Conservation (phyloP, 108 stramenopile species). For the Nitzschia palea region DNA sequence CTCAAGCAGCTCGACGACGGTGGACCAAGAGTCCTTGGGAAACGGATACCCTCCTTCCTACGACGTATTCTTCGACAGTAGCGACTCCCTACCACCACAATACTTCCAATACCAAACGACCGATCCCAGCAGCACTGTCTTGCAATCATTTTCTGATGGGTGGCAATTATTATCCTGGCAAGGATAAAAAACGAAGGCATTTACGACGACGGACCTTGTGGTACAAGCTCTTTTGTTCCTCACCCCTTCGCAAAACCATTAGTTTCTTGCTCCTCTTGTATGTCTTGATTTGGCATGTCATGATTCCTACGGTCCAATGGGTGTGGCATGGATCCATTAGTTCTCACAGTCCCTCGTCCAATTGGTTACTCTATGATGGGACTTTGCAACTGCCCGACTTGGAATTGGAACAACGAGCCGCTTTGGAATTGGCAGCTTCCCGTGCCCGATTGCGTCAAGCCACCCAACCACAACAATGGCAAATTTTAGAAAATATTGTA, state of each 20-base stretch:
- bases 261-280: constrained; percentile 20
- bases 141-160: constrained; percentile 68
- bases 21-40: constrained; percentile 12
- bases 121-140: not conserved
- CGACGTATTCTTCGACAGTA: constrained; percentile 20
- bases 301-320: constrained; percentile 15
- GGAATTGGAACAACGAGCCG: constrained; percentile 1
- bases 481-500: constrained; percentile 26
- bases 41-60: constrained; percentile 27
- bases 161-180: constrained; percentile 64
- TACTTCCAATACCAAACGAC: not conserved
- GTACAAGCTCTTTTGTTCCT: constrained; percentile 65
- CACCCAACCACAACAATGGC: constrained; percentile 9
- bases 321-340: too few species aligned
- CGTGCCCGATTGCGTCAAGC: constrained; percentile 12
- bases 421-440: constrained; percentile 1
- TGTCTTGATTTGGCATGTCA: constrained; percentile 25
- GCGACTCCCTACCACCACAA: not conserved
- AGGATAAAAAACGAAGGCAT: constrained; percentile 58
- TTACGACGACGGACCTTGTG: constrained; percentile 49
- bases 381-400: constrained; percentile 4
- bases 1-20: constrained; percentile 8
- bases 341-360: too few species aligned
- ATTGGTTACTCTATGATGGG: constrained; percentile 22
- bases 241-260: constrained; percentile 16